A percentile compares a stretch with the other conserved stretches of the same genome.
Evolutionary conservation across 176 grass and related monocot genomes (phyloP).

Genomic region (Eragrostis curvula): DNA sequence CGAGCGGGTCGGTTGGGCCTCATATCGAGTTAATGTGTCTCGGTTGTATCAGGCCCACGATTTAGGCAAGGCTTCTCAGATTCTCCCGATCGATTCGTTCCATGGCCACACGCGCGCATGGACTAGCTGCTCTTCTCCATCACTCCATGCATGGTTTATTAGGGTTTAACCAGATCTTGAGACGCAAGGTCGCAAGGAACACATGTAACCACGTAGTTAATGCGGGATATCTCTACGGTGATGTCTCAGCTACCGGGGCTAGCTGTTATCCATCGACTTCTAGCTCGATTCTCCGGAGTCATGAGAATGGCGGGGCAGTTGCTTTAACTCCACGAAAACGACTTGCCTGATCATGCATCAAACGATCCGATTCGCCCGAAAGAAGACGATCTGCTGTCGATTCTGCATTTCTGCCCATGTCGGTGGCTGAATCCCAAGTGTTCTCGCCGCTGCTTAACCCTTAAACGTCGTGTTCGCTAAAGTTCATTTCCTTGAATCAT

Average conservation of each 20-base stretch:
- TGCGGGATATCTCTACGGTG: neutral
- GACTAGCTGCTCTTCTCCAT: neutral
- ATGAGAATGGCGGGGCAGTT: neutral
- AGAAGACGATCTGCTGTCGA: neutral
- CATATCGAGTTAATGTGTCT: too few species aligned
- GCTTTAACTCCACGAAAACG: constrained; percentile 9
- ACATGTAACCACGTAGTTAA: neutral
- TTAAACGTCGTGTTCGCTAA: neutral
- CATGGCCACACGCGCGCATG: neutral
- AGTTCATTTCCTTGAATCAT: neutral
- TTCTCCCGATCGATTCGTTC: too few species aligned
- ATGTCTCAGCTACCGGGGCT: neutral
- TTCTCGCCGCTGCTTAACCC: neutral
- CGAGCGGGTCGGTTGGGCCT: too few species aligned
- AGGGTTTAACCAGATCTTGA: neutral
- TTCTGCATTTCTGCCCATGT: neutral
- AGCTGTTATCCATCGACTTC: neutral
- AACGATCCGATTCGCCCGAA: neutral
- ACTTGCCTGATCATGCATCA: neutral
- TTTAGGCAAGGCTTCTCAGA: too few species aligned
- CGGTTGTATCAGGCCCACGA: too few species aligned
- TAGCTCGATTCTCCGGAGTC: neutral
- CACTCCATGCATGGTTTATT: too few species aligned
- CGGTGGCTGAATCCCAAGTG: neutral
- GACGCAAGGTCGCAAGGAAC: neutral